Evolutionary conservation across 1,139 yeast genomes (phyloP).

Genomic region (Suhomyces atakaporum): DNA sequence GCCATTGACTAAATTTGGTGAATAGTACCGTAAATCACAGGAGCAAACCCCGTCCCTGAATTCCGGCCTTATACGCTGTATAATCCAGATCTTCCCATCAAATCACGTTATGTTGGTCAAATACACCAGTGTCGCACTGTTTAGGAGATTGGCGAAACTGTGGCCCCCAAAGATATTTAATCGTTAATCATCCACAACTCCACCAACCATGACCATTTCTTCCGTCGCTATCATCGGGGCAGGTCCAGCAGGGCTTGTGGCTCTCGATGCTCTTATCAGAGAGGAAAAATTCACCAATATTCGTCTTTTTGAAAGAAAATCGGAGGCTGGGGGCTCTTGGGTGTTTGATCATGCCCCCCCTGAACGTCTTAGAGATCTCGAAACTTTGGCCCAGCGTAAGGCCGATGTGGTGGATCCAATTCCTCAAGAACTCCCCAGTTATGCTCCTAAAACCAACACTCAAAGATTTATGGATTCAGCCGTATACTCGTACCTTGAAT

Average conservation of each 20-base stretch:
- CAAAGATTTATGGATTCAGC: slow-evolving; percentile 27
- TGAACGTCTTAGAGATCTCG: slow-evolving; percentile 20
- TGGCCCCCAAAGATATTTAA: too few species aligned
- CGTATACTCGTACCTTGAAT: slow-evolving; percentile 17
- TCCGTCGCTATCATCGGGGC: slow-evolving; percentile 58
- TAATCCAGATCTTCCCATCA: too few species aligned
- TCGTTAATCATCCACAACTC: background rate
- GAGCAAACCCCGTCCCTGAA: too few species aligned
- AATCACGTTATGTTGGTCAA: too few species aligned
- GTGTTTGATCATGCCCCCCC: slow-evolving; percentile 23
- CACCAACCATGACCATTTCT: slow-evolving; percentile 17
- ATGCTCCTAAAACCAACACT: slow-evolving; percentile 15
- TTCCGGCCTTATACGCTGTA: too few species aligned
- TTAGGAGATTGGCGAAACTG: slow-evolving; percentile 2
- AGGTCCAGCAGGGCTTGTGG: slow-evolving; percentile 66
- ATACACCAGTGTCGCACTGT: too few species aligned
- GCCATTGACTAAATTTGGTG: too few species aligned
- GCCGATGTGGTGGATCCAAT: slow-evolving; percentile 14
- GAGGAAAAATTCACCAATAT: slow-evolving; percentile 35
- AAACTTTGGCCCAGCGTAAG: slow-evolving; percentile 12
- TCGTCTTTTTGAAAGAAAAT: slow-evolving; percentile 43
- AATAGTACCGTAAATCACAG: too few species aligned
- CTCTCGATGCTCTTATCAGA: slow-evolving; percentile 47
- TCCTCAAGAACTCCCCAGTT: slow-evolving; percentile 15
- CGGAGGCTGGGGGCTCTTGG: slow-evolving; percentile 51